A percentile compares a stretch with the other conserved stretches of the same genome.
Evolutionary conservation across 2,329 filamentous ascomycete species (phyloP).

Genomic region (Fusarium irregulare): DNA sequence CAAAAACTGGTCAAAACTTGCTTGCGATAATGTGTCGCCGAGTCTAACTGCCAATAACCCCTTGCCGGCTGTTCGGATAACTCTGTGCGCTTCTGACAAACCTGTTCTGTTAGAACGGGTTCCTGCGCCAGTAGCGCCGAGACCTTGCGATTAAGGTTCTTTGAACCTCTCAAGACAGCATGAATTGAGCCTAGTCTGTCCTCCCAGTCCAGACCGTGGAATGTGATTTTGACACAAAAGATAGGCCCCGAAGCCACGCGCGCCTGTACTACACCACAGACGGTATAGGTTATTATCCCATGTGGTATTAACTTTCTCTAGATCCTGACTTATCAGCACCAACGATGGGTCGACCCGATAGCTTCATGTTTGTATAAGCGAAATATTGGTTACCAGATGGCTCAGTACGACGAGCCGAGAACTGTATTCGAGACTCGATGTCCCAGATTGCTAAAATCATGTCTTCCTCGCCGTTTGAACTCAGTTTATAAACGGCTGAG

Average conservation of each 20-base stretch:
- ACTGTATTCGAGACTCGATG: slow-evolving; percentile 32
- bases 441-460: slow-evolving; percentile 1
- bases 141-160: slow-evolving; percentile 21
- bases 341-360: slow-evolving; percentile 10
- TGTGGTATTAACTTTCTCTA: slow-evolving; percentile 15
- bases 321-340: slow-evolving; percentile 8
- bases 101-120: slow-evolving; percentile 16
- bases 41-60: slow-evolving; percentile 1
- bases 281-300: slow-evolving; percentile 10
- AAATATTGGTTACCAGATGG: slow-evolving; percentile 4
- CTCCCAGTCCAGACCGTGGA: slow-evolving; percentile 13
- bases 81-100: neutral
- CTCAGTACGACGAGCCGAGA: neutral
- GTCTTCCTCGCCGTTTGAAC: neutral
- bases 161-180: slow-evolving; percentile 23
- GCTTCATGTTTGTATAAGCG: neutral
- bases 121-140: slow-evolving; percentile 34
- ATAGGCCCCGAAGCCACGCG: slow-evolving; percentile 5
- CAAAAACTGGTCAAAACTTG: neutral
- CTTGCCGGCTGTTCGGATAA: slow-evolving; percentile 12
- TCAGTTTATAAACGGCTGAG: neutral
- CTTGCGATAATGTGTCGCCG: neutral
- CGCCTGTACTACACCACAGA: slow-evolving; percentile 3
- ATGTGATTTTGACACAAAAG: slow-evolving; percentile 21
- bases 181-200: slow-evolving; percentile 23